Evolutionary conservation across 495 filamentous ascomycete genomes (phyloP), one percentile per base, ranked within the genome.

Genomic region (Trichoderma reesei): DNA sequence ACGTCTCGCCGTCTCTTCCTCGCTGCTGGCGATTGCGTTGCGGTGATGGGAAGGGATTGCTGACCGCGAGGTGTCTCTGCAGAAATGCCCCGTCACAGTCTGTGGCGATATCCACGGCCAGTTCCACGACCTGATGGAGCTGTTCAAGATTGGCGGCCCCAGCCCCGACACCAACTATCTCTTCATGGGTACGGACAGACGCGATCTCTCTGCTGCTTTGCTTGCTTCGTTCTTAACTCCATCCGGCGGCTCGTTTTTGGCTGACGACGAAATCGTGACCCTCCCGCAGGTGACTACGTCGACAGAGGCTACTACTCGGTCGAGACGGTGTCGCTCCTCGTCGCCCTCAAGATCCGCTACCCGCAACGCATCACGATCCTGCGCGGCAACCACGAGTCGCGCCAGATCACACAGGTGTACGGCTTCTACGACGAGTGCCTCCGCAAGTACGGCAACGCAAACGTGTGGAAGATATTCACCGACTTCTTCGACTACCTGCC

Each of bases 391-490:
- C 92, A 97, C 81, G 92, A 97, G 75, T 96, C 92, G 65, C 88
- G 92, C 65, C 92, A 97, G 78, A 97, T 97, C 76, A 97, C 92
- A 59, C 91, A 96, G 77, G 92, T 97, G 54, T 97, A 97, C 72
- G 92, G 92, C 60, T 97, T 97, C 80, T 97, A 97, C 79, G 92
- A 97, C 75, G 92, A 97, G 73, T 97, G 92, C 73, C 83, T 97
- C 61, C 88, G 92, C 71, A 97, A 97, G 81, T 97, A 97, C 71
- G 92, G 92, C 77, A 97, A 96, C 73, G 94, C 94, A 67, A 98
- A 97, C 73, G 94, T 98, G 68, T 98, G 94, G 94, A 97, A 96
- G 83, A 97, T 90, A 80, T 98, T 98, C 77, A 98, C 94, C 69
- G 94, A 98, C 74, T 86, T 98, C 41, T 98, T 98, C 81, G 94